Conservation (phyloP, 805 yeast species). For the Spencermartinsiella europaea region DNA sequence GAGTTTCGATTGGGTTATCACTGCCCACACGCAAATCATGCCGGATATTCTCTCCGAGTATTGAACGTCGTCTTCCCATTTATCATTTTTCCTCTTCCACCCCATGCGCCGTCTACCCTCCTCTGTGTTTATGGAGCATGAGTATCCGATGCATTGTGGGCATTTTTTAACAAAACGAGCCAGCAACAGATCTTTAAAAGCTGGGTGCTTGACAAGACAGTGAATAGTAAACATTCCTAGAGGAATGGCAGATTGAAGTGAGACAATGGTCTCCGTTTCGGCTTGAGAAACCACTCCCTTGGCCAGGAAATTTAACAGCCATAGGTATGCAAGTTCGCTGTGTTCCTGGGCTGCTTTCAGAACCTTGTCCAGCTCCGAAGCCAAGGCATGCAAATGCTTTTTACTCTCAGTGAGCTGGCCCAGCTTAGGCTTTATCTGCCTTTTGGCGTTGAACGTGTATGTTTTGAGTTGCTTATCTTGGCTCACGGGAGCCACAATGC, state of each 20-base stretch:
- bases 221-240: conserved; percentile 60
- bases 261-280: conserved; percentile 82
- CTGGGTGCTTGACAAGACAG: conserved; percentile 47
- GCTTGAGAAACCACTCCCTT: conserved; percentile 88
- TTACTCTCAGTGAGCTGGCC: conserved; percentile 83
- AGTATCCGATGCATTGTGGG: conserved; percentile 79
- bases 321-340: conserved; percentile 52
- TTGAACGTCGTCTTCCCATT: conserved; percentile 49
- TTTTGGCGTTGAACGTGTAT: conserved; percentile 51
- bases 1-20: conserved; percentile 52
- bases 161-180: conserved; percentile 91
- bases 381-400: conserved; percentile 45
- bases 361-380: conserved; percentile 44
- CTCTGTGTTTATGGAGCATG: conserved; percentile 70
- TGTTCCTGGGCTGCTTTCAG: conserved; percentile 43
- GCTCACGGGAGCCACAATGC: conserved; percentile 52
- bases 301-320: conserved; percentile 78
- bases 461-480: conserved; percentile 50
- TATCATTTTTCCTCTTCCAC: conserved; percentile 55
- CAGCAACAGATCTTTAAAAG: conserved; percentile 50
- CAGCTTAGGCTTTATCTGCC: conserved; percentile 80
- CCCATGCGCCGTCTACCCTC: conserved; percentile 85
- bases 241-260: conserved; percentile 73
- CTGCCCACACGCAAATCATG: conserved; percentile 73
- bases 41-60: conserved; percentile 88